phyloP scores from a whole-genome alignment of 306 rosid genomes.

The Clitoria ternatea region DNA sequence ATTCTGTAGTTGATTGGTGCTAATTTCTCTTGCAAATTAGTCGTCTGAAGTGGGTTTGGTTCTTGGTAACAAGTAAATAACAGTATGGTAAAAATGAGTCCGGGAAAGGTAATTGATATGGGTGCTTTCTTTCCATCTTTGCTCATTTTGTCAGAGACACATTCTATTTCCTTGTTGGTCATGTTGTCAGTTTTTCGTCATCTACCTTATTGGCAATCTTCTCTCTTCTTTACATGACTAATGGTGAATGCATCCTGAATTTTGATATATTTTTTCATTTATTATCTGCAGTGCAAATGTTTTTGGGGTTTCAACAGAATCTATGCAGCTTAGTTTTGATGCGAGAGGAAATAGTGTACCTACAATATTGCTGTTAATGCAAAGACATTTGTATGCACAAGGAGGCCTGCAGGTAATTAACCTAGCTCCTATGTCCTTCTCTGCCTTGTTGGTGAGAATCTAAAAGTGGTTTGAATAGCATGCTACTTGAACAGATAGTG shows the following conservation, averaged over 20 bases:
- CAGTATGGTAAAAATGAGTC: conserved; percentile 10
- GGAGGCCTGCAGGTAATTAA: conserved; percentile 88
- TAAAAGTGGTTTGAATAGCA: background rate
- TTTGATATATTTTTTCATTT: conserved; percentile 24
- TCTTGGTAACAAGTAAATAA: background rate
- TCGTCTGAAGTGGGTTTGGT: conserved; percentile 17
- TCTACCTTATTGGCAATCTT: background rate
- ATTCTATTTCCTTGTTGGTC: conserved; percentile 16
- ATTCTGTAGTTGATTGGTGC: background rate
- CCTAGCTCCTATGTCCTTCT: conserved; percentile 6
- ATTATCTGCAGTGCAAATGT: conserved; percentile 67
- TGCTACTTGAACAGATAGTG: background rate
- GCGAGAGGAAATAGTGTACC: conserved; percentile 98
- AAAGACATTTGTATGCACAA: conserved; percentile 73
- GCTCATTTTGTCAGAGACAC: background rate
- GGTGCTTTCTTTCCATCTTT: conserved; percentile 10
- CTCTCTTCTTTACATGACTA: background rate
- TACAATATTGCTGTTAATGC: conserved; percentile 85
- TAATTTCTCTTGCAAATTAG: background rate
- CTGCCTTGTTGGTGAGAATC: background rate
- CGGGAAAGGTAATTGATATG: background rate
- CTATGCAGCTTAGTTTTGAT: conserved; percentile 99
- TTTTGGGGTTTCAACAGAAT: conserved; percentile 97
- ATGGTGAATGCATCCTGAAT: background rate
- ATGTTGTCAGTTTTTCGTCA: background rate